These are phyloP conservation scores for Blastocystis hominis DNA, from an alignment of 352 stramenopile species.

Conservation along the genomic window DNA sequence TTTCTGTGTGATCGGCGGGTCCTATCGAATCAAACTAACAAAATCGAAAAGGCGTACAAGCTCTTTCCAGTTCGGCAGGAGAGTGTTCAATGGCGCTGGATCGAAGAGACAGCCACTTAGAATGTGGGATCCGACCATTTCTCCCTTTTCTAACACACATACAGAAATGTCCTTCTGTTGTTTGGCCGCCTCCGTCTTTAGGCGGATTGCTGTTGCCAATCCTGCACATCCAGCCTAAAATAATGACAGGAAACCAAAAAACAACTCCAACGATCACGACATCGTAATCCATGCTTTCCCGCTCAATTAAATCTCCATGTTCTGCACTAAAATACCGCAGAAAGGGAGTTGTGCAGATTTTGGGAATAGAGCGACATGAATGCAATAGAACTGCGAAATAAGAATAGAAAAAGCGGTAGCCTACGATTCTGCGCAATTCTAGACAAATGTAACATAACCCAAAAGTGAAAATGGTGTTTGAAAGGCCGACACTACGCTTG, in stretches of 20 bases:
- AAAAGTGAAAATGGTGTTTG: not conserved
- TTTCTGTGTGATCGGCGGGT: not conserved
- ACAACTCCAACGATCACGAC: slow-evolving; percentile 84
- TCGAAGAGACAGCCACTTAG: slow-evolving; percentile 97
- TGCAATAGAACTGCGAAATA: not conserved
- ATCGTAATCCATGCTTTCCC: slow-evolving; percentile 93
- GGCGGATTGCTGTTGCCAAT: slow-evolving; percentile 85
- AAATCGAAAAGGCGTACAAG: not conserved
- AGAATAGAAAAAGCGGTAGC: not conserved
- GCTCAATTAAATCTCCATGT: slow-evolving; percentile 53
- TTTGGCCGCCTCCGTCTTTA: slow-evolving; percentile 88
- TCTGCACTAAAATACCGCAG: not conserved
- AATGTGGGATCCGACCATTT: slow-evolving; percentile 92
- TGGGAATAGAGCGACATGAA: not conserved
- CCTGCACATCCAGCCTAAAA: slow-evolving; percentile 72
- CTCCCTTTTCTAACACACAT: slow-evolving; percentile 85
- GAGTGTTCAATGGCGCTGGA: slow-evolving; percentile 83
- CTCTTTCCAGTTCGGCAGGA: slow-evolving; percentile 87
- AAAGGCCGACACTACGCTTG: not conserved
- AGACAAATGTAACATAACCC: not conserved
- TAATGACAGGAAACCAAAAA: slow-evolving; percentile 57
- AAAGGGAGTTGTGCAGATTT: not conserved
- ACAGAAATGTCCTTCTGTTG: slow-evolving; percentile 83
- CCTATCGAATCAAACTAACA: not conserved
- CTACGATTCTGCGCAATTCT: not conserved